These are phyloP conservation scores for Drechslerella coelobrocha DNA, from an alignment of 2,329 filamentous ascomycete genomes.

Conservation along the genomic window DNA sequence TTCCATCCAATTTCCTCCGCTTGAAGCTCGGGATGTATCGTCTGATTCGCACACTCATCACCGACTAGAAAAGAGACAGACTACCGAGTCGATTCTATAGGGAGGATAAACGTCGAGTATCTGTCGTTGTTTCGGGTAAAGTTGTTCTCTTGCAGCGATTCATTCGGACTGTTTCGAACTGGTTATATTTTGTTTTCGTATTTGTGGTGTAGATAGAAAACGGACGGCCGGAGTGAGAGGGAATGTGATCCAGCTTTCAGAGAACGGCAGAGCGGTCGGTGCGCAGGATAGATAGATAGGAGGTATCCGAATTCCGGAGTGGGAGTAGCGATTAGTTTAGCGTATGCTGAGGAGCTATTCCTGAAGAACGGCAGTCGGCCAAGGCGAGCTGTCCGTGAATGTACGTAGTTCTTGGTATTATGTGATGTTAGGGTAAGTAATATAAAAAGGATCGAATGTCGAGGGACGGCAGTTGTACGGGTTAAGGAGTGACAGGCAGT, in stretches of 20 bases:
- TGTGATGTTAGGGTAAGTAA: conserved; percentile 13
- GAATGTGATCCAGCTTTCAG: neutral
- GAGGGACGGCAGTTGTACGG: neutral
- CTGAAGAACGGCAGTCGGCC: conserved; percentile 35
- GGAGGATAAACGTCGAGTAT: conserved; percentile 23
- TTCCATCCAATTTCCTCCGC: conserved; percentile 36
- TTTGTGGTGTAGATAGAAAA: neutral
- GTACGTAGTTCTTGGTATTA: conserved; percentile 32
- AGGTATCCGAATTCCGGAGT: conserved; percentile 7
- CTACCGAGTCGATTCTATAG: conserved; percentile 16
- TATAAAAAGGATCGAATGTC: neutral
- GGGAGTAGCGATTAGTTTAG: conserved; percentile 8
- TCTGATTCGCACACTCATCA: conserved; percentile 49
- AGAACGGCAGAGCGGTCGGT: neutral
- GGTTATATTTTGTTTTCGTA: conserved; percentile 2
- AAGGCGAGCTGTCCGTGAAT: conserved; percentile 48
- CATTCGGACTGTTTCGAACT: conserved; percentile 42
- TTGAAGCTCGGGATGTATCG: conserved; percentile 51
- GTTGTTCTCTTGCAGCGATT: conserved; percentile 45
- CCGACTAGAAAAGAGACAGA: conserved; percentile 14
- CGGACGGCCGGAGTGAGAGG: neutral
- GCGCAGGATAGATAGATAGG: neutral
- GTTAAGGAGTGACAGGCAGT: neutral
- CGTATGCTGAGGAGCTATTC: neutral
- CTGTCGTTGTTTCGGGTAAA: conserved; percentile 11